Percentiles rank a stretch among this genome's conserved stretches.
Evolutionary conservation across 768 basidiomycete genomes (phyloP).

Genomic region (Podaxis rugospora): DNA sequence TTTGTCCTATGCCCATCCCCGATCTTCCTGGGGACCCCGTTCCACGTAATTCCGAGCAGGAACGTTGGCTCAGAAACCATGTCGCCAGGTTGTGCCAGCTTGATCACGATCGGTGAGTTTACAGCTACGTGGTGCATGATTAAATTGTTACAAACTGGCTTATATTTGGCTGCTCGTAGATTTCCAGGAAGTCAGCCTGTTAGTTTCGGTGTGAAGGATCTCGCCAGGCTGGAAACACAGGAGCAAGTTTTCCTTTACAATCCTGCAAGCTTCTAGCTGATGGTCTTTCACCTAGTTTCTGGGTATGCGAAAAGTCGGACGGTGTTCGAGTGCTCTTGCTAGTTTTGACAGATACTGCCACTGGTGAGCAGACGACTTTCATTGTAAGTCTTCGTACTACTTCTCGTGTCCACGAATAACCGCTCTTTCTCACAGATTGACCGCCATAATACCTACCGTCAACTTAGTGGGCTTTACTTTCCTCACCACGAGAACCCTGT

Average conservation of each 20-base stretch:
- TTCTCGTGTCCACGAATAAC: background rate
- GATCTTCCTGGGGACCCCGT: slow-evolving; percentile 67
- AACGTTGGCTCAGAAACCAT: slow-evolving; percentile 56
- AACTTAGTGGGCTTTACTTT: slow-evolving; percentile 75
- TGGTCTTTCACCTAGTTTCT: slow-evolving; percentile 57
- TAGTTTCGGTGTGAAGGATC: slow-evolving; percentile 70
- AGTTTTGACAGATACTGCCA: slow-evolving; percentile 53
- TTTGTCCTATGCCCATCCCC: slow-evolving; percentile 48
- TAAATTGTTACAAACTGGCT: background rate
- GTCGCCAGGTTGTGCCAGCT: slow-evolving; percentile 66
- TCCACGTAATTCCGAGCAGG: slow-evolving; percentile 52
- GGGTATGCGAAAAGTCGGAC: slow-evolving; percentile 99
- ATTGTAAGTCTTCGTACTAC: slow-evolving; percentile 49
- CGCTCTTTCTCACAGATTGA: slow-evolving; percentile 63
- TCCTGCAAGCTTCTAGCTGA: background rate
- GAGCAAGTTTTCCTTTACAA: slow-evolving; percentile 53
- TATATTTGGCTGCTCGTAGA: slow-evolving; percentile 32
- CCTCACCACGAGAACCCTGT: slow-evolving; percentile 78
- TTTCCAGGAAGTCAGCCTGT: slow-evolving; percentile 98
- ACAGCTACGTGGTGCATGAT: background rate
- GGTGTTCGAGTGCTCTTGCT: slow-evolving; percentile 88
- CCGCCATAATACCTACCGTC: slow-evolving; percentile 84
- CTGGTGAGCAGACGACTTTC: slow-evolving; percentile 59
- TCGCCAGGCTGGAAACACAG: slow-evolving; percentile 73
- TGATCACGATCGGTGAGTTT: slow-evolving; percentile 58